Evolutionary conservation across 108 stramenopile genomes (phyloP).

Genomic region (Nitzschia sp.): DNA sequence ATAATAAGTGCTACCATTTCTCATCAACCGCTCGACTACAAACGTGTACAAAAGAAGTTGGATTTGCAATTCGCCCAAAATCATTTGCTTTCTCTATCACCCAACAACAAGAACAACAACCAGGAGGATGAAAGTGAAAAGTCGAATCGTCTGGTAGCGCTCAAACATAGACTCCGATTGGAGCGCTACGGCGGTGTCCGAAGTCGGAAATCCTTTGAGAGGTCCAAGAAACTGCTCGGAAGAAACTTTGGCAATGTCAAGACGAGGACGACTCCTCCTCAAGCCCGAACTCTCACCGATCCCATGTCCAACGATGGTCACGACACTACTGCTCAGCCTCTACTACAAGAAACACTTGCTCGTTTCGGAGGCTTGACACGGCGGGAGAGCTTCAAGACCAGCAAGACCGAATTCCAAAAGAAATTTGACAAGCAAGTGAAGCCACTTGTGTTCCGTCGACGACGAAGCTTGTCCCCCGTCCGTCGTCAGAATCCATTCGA

Average conservation of each 20-base stretch:
- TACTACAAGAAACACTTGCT: background rate
- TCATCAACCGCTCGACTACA: background rate
- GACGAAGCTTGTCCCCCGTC: conserved; percentile 10
- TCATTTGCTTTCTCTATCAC: background rate
- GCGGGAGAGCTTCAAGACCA: background rate
- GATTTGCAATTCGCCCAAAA: background rate
- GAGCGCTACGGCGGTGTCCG: conserved; percentile 13
- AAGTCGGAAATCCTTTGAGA: background rate
- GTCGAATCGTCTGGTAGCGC: background rate
- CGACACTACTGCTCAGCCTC: background rate
- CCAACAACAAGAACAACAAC: background rate
- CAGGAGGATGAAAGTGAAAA: background rate
- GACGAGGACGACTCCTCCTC: background rate
- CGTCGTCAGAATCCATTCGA: background rate
- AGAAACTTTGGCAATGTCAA: background rate
- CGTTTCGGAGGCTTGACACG: conserved; percentile 8
- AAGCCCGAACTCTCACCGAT: background rate
- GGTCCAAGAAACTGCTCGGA: background rate
- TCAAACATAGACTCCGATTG: background rate
- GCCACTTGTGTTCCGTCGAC: background rate
- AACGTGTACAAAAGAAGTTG: background rate
- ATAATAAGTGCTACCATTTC: background rate
- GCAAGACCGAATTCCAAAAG: background rate
- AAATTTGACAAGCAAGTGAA: conserved; percentile 14
- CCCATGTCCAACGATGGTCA: background rate